Conservation (phyloP, 2,329 filamentous ascomycete species). For the Tolypocladium cylindrosporum region DNA sequence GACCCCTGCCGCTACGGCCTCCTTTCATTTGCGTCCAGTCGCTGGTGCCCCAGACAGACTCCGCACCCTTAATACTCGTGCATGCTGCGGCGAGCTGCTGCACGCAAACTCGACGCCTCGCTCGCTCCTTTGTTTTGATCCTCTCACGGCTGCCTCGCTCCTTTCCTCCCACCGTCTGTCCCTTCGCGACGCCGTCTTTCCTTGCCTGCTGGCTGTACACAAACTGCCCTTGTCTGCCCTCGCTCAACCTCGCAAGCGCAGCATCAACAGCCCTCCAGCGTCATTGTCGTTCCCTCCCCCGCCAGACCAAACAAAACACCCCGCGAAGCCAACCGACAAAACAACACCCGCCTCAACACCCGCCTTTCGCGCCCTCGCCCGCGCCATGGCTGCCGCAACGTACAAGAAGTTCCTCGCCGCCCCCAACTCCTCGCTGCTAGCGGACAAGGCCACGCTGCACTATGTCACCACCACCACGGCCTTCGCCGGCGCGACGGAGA, state of each 20-base stretch:
- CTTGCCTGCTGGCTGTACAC: background rate
- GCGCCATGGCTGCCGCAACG: slow-evolving; percentile 29
- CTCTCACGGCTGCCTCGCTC: background rate
- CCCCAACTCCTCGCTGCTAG: slow-evolving; percentile 53
- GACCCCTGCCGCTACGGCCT: background rate
- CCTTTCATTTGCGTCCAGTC: background rate
- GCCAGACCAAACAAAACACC: background rate
- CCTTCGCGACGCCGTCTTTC: background rate
- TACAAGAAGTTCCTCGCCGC: slow-evolving; percentile 67
- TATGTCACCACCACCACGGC: slow-evolving; percentile 85
- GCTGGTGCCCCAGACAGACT: background rate
- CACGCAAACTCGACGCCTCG: background rate
- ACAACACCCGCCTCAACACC: background rate
- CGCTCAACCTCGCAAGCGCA: background rate
- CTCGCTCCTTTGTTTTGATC: background rate
- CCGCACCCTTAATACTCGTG: background rate
- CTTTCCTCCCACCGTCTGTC: background rate
- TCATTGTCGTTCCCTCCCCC: background rate
- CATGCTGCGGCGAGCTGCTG: background rate
- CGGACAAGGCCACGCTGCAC: slow-evolving; percentile 59
- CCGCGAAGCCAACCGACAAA: background rate
- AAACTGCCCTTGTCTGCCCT: background rate
- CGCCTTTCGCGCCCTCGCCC: background rate
- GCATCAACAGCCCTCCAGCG: background rate
- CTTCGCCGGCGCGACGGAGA: slow-evolving; percentile 59